A percentile compares a stretch with the other conserved stretches of the same genome.
These are phyloP conservation scores for Francoa sonchifolia DNA, from an alignment of 441 rosid genomes.

Conservation along the genomic window DNA sequence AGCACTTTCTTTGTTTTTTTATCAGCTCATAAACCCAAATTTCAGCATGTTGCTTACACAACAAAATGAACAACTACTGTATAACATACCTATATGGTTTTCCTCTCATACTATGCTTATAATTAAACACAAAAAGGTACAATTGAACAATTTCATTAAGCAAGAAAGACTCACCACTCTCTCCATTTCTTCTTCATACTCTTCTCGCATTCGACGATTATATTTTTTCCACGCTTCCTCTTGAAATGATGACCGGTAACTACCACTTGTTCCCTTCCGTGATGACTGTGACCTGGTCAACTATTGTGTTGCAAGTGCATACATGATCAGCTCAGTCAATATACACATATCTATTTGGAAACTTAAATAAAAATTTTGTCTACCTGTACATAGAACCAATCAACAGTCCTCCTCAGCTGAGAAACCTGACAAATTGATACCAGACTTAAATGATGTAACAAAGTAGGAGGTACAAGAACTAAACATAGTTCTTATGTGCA, in stretches of 20 bases:
- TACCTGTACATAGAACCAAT: slow-evolving; percentile 70
- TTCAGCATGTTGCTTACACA: no score
- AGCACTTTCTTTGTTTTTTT: no score
- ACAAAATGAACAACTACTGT: no score
- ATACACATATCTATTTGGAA: background rate
- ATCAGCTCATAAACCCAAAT: no score
- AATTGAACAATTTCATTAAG: background rate
- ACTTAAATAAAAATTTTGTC: background rate
- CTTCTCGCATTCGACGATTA: slow-evolving; percentile 85
- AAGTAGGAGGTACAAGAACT: background rate
- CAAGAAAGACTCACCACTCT: slow-evolving; percentile 62
- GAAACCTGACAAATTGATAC: slow-evolving; percentile 51
- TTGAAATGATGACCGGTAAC: slow-evolving; percentile 62
- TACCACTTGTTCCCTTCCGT: slow-evolving; percentile 33
- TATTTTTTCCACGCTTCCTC: slow-evolving; percentile 86
- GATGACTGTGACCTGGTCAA: slow-evolving; percentile 53
- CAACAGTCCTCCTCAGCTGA: slow-evolving; percentile 66
- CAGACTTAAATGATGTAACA: slow-evolving; percentile 18
- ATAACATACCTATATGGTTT: no score
- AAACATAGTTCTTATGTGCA: no score
- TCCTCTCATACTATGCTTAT: no score
- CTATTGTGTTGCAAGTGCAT: slow-evolving; percentile 24
- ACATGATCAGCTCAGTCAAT: slow-evolving; percentile 14
- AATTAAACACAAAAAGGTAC: background rate
- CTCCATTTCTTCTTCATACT: slow-evolving; percentile 88